phyloP scores from a whole-genome alignment of 352 stramenopile genomes.

The Phytophthora cactorum region DNA sequence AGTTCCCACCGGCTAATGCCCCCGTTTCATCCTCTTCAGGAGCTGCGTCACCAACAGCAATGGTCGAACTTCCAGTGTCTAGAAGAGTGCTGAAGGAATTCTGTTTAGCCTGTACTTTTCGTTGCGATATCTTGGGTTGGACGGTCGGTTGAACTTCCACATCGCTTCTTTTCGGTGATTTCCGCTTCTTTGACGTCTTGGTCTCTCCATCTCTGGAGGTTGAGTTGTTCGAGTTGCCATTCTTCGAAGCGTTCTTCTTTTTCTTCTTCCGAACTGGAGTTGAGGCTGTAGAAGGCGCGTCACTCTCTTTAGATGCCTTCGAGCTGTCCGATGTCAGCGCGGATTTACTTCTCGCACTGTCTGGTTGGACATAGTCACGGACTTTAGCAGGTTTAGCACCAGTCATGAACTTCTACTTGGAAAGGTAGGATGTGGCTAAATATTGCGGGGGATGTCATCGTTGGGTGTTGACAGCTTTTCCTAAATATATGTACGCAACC shows the following conservation, averaged over 20 bases:
- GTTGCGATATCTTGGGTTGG: constrained; percentile 1
- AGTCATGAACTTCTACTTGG: constrained; percentile 17
- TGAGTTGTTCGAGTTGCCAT: constrained; percentile 12
- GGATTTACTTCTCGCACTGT: constrained; percentile 7
- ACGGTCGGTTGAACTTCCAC: constrained; percentile 1
- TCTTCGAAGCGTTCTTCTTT: constrained; percentile 24
- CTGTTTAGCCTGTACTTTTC: constrained; percentile 25
- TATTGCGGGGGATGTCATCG: background rate
- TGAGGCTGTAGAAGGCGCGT: background rate
- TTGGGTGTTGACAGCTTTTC: background rate
- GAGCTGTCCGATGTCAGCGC: background rate
- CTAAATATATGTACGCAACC: background rate
- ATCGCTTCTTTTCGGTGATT: background rate
- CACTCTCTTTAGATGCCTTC: constrained; percentile 2
- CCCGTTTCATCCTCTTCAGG: constrained; percentile 4
- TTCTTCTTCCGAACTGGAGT: constrained; percentile 10
- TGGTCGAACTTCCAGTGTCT: constrained; percentile 13
- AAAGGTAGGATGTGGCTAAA: background rate
- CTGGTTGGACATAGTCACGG: constrained; percentile 10
- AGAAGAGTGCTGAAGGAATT: constrained; percentile 1
- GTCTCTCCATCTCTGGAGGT: constrained; percentile 2
- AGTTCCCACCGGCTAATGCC: constrained; percentile 51
- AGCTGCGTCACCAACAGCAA: constrained; percentile 3
- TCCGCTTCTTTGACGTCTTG: constrained; percentile 16
- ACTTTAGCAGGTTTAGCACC: constrained; percentile 5